Conservation (phyloP, 2,329 filamentous ascomycete species). For the Cladosporium oxysporum region DNA sequence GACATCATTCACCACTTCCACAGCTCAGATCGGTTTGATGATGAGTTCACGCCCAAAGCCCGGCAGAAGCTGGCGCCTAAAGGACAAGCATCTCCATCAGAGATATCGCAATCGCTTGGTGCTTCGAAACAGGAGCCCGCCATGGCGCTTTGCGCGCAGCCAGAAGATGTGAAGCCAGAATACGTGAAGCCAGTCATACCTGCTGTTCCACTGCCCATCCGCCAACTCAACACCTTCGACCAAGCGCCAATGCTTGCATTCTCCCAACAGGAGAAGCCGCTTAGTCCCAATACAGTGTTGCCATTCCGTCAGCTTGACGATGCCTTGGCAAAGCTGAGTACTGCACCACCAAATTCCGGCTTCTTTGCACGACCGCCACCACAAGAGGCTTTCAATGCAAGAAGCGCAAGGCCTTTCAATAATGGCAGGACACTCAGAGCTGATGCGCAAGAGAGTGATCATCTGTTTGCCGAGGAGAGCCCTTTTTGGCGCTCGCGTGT, state of each 20-base stretch:
- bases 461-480: neutral
- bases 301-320: neutral
- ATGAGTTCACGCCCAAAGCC: neutral
- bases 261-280: neutral
- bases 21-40: slow-evolving; percentile 10
- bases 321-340: neutral
- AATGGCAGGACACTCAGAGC: neutral
- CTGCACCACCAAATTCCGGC: neutral
- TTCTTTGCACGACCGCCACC: neutral
- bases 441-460: neutral
- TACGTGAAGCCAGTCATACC: neutral
- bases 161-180: neutral
- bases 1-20: slow-evolving; percentile 24
- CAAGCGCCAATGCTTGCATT: neutral
- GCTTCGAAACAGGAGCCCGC: neutral
- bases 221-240: neutral
- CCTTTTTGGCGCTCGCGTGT: neutral
- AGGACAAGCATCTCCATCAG: neutral
- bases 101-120: neutral
- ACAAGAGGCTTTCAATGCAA: neutral
- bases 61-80: neutral
- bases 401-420: neutral
- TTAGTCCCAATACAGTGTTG: neutral
- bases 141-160: neutral
- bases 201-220: neutral